Base-by-base conservation (phyloP, 2,329 filamentous ascomycete genomes). In the Pseudonectria buxi region DNA sequence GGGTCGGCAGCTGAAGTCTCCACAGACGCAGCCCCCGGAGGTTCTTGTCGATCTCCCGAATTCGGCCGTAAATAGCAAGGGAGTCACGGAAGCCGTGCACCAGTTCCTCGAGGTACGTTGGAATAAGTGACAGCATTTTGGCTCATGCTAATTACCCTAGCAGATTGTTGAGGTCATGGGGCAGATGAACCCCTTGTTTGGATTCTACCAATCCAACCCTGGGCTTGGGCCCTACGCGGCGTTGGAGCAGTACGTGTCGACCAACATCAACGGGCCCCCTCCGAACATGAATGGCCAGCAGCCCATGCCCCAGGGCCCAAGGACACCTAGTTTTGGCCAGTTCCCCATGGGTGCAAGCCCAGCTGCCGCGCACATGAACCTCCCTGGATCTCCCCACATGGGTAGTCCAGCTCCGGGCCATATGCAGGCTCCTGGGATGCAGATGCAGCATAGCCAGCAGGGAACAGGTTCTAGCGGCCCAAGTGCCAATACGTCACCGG, bases 381-480 rank as follows among this genome's bases (percentile, higher is more conserved):
- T 81, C 4, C 76, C 78, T 18, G 77, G 75, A 12, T 81, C 78
- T 11, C 77, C 77, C 33, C 76, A 78, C 35, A 50, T 68, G 37
- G 71, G 74, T 35, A 81, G 76, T 53, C 79, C 79, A 7, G 76
- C 75, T 13, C 71, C 73, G 11, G 76, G 72, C 12, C 67, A 72
- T 34, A 78, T 81, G 69, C 75, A 78, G 55, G 75, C 77, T 33
- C 78, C 78, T 14, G 68, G 68, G 43, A 83, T 83, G 78, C 75
- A 78, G 55, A 63, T 78, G 41, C 78, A 83, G 54, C 74, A 76
- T 44, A 82, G 78, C 54, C 78, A 82, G 55, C 79, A 83, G 53
- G 79, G 78, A 26, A 80, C 78, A 24, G 76, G 65, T 55, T 81
- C 78, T 9, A 78, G 74, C 54, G 78, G 76, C 2, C 76, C 77